Percentiles rank a stretch among this genome's conserved stretches.
Evolutionary conservation across 2,329 filamentous ascomycete genomes (phyloP).

Genomic region (Arthrobotrys sinensis): DNA sequence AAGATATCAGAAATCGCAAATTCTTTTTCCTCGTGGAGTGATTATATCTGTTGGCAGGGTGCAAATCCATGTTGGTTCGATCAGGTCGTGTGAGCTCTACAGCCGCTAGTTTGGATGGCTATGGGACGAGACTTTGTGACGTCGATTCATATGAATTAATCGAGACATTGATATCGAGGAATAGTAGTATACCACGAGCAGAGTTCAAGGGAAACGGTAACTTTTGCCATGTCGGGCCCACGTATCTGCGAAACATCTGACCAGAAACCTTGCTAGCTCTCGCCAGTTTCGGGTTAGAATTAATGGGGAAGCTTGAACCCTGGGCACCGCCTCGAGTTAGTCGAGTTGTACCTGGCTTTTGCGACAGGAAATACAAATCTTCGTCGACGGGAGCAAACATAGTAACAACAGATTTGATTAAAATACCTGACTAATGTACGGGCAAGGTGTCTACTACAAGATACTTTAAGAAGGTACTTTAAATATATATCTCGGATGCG

Average conservation of each 20-base stretch:
- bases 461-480: too few species aligned
- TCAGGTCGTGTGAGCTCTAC: constrained; percentile 11
- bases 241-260: constrained; percentile 1
- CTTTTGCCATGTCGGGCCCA: background rate
- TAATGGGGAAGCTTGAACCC: constrained; percentile 54
- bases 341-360: background rate
- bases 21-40: background rate
- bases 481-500: constrained; percentile 11
- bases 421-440: background rate
- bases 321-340: constrained; percentile 31
- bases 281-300: background rate
- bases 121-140: constrained; percentile 1
- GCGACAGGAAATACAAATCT: constrained; percentile 8
- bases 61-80: background rate
- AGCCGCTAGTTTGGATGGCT: background rate
- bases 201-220: background rate
- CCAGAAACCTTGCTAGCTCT: background rate
- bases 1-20: constrained; percentile 11
- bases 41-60: background rate
- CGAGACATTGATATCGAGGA: background rate
- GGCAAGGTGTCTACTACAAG: background rate
- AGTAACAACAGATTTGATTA: constrained; percentile 4
- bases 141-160: too few species aligned
- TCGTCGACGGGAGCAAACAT: constrained; percentile 6
- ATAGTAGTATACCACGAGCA: background rate